Evolutionary conservation across 2,329 filamentous ascomycete species (phyloP).

Genomic region (Sporothrix protearum): DNA sequence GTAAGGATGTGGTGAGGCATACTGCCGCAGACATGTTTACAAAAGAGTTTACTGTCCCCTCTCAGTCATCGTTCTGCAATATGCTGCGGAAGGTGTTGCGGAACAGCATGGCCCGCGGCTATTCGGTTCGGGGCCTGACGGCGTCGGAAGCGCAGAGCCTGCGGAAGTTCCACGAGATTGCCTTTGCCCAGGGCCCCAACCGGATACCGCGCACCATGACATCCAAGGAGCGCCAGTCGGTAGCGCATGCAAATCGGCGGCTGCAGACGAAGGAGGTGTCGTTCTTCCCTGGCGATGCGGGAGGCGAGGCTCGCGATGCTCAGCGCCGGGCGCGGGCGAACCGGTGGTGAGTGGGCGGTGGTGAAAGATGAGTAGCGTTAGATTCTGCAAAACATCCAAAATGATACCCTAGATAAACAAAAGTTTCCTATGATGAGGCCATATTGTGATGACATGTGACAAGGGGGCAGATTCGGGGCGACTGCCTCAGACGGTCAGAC

Average conservation of each 20-base stretch:
- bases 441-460: not conserved
- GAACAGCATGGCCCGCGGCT: conserved; percentile 37
- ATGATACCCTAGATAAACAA: not conserved
- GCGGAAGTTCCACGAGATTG: not conserved
- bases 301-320: not conserved
- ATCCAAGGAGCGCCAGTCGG: not conserved
- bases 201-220: not conserved
- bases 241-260: not conserved
- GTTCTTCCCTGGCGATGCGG: not conserved
- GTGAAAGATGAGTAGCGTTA: not conserved
- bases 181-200: not conserved
- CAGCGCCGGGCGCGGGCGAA: not conserved
- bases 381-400: not conserved
- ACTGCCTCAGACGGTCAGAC: not conserved
- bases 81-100: conserved; percentile 37
- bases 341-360: not conserved
- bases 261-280: not conserved
- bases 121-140: conserved; percentile 27
- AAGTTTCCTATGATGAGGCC: too few species aligned
- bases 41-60: too few species aligned
- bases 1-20: too few species aligned
- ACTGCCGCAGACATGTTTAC: too few species aligned
- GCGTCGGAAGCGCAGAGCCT: not conserved
- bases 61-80: conserved; percentile 33
- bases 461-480: not conserved